A percentile compares a stretch with the other conserved stretches of the same genome.
Conservation (phyloP, 306 rosid species). For the Hippophae gyantsensis region DNA sequence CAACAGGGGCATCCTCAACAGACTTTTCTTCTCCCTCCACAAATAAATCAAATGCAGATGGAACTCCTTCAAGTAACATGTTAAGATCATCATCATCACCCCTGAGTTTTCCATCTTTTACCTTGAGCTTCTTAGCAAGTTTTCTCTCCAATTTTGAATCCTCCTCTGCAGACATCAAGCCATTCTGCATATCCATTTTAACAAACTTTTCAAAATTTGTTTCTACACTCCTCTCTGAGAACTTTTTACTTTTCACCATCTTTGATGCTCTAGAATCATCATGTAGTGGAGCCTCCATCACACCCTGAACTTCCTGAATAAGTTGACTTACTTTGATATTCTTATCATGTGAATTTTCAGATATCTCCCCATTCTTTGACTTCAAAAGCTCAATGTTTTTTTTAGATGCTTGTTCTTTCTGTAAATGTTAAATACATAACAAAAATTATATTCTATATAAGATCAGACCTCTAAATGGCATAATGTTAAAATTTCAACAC, state of each 20-base stretch:
- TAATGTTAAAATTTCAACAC: neutral
- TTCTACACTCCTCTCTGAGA: conserved; percentile 25
- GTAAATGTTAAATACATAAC: conserved; percentile 4
- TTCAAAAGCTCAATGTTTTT: conserved; percentile 16
- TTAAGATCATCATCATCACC: conserved; percentile 66
- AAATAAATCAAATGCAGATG: conserved; percentile 27
- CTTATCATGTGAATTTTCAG: conserved; percentile 10
- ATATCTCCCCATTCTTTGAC: conserved; percentile 14
- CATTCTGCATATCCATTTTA: conserved; percentile 22
- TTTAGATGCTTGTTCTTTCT: conserved; percentile 31
- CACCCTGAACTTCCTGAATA: conserved; percentile 10
- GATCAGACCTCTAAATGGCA: neutral
- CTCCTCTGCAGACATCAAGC: conserved; percentile 29
- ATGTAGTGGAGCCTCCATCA: conserved; percentile 1
- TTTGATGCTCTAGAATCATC: conserved; percentile 17
- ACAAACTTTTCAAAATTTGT: conserved; percentile 29
- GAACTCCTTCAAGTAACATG: conserved; percentile 44
- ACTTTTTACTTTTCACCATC: conserved; percentile 23
- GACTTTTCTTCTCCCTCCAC: conserved; percentile 22
- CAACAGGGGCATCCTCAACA: conserved; percentile 24
- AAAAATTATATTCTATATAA: neutral
- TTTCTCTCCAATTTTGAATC: conserved; percentile 73
- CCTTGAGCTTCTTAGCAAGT: conserved; percentile 80
- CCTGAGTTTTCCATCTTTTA: conserved; percentile 61
- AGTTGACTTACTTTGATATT: conserved; percentile 17